Percentiles rank a stretch among this genome's conserved stretches.
These are phyloP conservation scores for Hawksworthiomyces lignivorus DNA, from an alignment of 2,329 filamentous ascomycete genomes.

Conservation along the genomic window DNA sequence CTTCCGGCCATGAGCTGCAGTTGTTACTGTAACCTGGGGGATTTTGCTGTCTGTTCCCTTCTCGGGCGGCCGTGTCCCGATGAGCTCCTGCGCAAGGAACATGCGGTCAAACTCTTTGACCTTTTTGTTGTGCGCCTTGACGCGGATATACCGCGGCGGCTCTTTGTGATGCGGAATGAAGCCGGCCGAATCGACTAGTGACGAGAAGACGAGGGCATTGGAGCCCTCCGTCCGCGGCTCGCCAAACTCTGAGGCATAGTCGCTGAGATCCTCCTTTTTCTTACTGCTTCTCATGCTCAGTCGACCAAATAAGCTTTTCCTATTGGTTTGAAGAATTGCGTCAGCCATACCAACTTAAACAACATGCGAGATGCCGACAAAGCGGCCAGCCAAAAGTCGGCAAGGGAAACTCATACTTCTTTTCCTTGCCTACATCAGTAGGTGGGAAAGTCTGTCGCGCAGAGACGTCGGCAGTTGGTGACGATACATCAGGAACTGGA, in stretches of 20 bases:
- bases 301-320: slow-evolving; percentile 86
- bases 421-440: slow-evolving; percentile 46
- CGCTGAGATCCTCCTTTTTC: slow-evolving; percentile 58
- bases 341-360: too few species aligned
- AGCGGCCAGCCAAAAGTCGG: too few species aligned
- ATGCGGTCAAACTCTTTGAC: slow-evolving; percentile 73
- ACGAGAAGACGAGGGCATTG: slow-evolving; percentile 75
- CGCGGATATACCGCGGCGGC: slow-evolving; percentile 84
- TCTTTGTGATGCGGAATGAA: slow-evolving; percentile 84
- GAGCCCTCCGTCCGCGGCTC: slow-evolving; percentile 66
- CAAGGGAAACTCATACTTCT: slow-evolving; percentile 46
- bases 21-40: slow-evolving; percentile 21
- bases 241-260: slow-evolving; percentile 63
- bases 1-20: slow-evolving; percentile 30
- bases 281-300: slow-evolving; percentile 63
- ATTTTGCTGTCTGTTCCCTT: slow-evolving; percentile 19
- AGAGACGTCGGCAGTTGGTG: slow-evolving; percentile 28
- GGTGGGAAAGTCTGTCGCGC: slow-evolving; percentile 26
- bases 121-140: slow-evolving; percentile 74
- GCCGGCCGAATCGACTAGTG: slow-evolving; percentile 61
- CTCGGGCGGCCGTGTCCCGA: slow-evolving; percentile 41
- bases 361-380: not conserved
- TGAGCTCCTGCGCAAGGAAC: slow-evolving; percentile 88
- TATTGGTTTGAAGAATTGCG: too few species aligned
- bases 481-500: slow-evolving; percentile 23